A percentile compares a stretch with the other conserved stretches of the same genome.
Evolutionary conservation across 2,329 filamentous ascomycete species (phyloP).

Genomic region (Knoxdaviesia proteae): DNA sequence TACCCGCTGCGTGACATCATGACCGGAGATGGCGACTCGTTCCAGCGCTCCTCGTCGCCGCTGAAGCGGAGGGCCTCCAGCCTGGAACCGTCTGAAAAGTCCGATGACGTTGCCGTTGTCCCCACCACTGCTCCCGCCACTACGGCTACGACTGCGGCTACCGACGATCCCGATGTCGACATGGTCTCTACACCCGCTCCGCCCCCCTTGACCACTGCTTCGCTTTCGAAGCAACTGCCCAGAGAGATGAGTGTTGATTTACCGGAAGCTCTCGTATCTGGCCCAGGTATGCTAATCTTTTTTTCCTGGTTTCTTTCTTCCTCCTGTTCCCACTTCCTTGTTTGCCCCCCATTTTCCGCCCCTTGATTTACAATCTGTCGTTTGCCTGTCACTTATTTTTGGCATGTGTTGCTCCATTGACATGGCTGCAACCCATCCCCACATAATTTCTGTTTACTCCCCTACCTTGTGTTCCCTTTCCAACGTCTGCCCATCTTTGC

Average conservation of each 20-base stretch:
- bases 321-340: background rate
- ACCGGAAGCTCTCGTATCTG: constrained; percentile 9
- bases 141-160: constrained; percentile 1
- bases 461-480: too few species aligned
- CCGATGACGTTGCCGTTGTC: constrained; percentile 9
- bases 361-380: background rate
- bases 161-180: background rate
- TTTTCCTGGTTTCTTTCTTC: background rate
- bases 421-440: too few species aligned
- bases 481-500: background rate
- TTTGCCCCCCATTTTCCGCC: background rate
- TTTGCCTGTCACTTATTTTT: background rate
- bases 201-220: too few species aligned
- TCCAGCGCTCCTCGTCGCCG: constrained; percentile 42
- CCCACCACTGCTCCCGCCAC: constrained; percentile 2
- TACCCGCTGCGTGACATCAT: constrained; percentile 33
- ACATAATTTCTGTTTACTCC: too few species aligned
- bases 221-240: constrained; percentile 6
- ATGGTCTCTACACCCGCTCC: background rate
- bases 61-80: constrained; percentile 42
- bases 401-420: too few species aligned
- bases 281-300: too few species aligned
- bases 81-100: constrained; percentile 27
- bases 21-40: constrained; percentile 35
- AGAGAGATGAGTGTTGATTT: constrained; percentile 21